Percentiles rank a stretch among this genome's conserved stretches.
These are phyloP conservation scores for Digitaria exilis DNA, from an alignment of 202 grass and related monocot species.

Conservation along the genomic window DNA sequence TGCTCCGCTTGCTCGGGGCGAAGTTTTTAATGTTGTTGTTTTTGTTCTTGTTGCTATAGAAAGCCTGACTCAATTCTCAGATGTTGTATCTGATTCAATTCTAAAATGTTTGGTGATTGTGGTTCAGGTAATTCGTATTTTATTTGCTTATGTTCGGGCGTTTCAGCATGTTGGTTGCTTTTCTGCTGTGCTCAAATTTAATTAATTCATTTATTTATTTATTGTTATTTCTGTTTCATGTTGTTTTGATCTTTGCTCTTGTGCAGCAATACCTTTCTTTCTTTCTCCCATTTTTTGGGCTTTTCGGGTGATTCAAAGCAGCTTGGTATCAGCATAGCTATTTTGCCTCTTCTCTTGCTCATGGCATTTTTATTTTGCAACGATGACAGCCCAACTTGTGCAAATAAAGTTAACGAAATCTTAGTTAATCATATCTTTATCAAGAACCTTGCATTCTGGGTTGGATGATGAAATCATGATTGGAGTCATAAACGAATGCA, in stretches of 20 bases:
- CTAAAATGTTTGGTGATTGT: conserved; percentile 15
- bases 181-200: background rate
- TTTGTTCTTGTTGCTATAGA: conserved; percentile 12
- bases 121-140: background rate
- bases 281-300: background rate
- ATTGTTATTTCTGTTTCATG: background rate
- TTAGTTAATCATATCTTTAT: background rate
- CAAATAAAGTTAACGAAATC: background rate
- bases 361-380: background rate
- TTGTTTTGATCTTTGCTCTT: background rate
- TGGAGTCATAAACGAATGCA: background rate
- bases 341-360: background rate
- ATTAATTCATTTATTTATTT: too few relatives aligned
- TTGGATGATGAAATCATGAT: conserved; percentile 6
- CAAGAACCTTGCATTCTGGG: background rate
- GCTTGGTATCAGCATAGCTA: background rate
- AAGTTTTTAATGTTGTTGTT: background rate
- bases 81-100: background rate
- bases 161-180: background rate
- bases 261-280: background rate
- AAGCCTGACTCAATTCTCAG: background rate
- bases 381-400: background rate
- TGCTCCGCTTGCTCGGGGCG: background rate
- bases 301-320: background rate
- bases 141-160: background rate